phyloP scores from a whole-genome alignment of 305 asterid genomes.

The Rubia occidens region DNA sequence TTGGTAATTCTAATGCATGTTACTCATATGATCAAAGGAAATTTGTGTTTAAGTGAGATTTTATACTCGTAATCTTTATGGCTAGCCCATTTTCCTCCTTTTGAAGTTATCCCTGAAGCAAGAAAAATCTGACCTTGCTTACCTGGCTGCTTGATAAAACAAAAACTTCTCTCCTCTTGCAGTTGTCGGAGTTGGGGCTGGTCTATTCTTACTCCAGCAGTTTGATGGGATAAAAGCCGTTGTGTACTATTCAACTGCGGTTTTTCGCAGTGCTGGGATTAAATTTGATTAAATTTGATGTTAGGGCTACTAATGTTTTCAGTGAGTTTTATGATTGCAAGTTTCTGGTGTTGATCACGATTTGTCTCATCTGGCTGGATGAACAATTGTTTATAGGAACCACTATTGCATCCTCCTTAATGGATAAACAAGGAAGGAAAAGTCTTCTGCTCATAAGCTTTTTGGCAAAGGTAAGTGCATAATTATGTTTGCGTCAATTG shows the following conservation, averaged over 20 bases:
- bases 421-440: slow-evolving; percentile 94
- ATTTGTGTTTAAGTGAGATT: neutral
- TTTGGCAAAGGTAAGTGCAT: slow-evolving; percentile 65
- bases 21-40: neutral
- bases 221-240: slow-evolving; percentile 95
- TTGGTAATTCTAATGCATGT: neutral
- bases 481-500: neutral
- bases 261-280: slow-evolving; percentile 90
- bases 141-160: too few species aligned
- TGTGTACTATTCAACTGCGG: slow-evolving; percentile 87
- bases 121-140: too few species aligned
- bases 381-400: slow-evolving; percentile 46
- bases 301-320: slow-evolving; percentile 88
- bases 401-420: slow-evolving; percentile 75
- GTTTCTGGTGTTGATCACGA: neutral
- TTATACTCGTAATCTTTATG: neutral
- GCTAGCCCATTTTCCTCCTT: neutral
- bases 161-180: slow-evolving; percentile 25
- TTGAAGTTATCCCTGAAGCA: neutral
- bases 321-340: slow-evolving; percentile 40
- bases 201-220: slow-evolving; percentile 85
- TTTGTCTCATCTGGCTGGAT: slow-evolving; percentile 18
- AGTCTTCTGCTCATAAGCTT: slow-evolving; percentile 85
- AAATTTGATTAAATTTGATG: slow-evolving; percentile 37
- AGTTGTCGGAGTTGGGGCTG: slow-evolving; percentile 93